Conservation (phyloP, 129 eudicot genomes). For the Escallonia rubra region DNA sequence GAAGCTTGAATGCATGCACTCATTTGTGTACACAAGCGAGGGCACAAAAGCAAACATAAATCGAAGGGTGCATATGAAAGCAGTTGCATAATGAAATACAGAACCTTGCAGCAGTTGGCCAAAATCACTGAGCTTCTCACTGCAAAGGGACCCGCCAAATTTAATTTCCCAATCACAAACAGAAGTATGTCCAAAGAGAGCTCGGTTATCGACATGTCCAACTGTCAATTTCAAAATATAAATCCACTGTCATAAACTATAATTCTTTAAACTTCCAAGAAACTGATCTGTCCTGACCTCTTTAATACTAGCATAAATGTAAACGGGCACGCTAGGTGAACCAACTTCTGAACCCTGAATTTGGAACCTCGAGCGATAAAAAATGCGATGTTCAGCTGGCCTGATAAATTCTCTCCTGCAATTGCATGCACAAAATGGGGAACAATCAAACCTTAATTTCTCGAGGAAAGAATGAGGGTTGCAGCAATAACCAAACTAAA, state of each 20-base stretch:
- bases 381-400: conserved; percentile 61
- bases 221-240: conserved; percentile 40
- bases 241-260: conserved; percentile 3
- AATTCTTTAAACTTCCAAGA: not conserved
- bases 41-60: too few relatives aligned
- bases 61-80: too few relatives aligned
- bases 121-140: conserved; percentile 60
- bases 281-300: conserved; percentile 45
- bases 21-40: too few relatives aligned
- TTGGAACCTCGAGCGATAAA: conserved; percentile 49
- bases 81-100: conserved; percentile 1
- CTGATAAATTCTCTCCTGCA: conserved; percentile 75
- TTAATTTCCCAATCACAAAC: conserved; percentile 67
- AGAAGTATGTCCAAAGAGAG: conserved; percentile 78
- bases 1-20: too few relatives aligned
- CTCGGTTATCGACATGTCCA: conserved; percentile 64
- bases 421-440: conserved; percentile 10
- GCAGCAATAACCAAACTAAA: not conserved
- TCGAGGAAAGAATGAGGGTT: not conserved
- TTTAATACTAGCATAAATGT: conserved; percentile 55
- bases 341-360: conserved; percentile 34
- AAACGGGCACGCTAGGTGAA: conserved; percentile 41
- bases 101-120: conserved; percentile 97
- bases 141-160: conserved; percentile 93
- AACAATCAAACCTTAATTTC: conserved; percentile 3